Evolutionary conservation across 176 grass and related monocot species (phyloP).

Genomic region (Aegilops tauschii): DNA sequence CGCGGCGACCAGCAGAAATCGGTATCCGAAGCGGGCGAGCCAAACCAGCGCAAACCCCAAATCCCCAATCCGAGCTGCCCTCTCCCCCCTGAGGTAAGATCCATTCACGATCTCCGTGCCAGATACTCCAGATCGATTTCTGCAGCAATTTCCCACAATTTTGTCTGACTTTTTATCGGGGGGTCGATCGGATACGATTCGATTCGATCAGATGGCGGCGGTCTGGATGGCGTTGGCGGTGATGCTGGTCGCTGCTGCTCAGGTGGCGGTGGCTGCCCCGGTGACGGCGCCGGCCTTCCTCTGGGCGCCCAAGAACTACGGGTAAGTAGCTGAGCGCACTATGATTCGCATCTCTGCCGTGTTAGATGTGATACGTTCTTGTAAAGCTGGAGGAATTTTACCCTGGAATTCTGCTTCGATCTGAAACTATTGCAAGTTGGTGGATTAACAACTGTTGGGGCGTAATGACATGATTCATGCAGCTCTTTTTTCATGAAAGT

Average conservation of each 20-base stretch:
- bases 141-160: not conserved
- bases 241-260: slow-evolving; percentile 22
- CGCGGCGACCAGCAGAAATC: not conserved
- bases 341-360: not conserved
- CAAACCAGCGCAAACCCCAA: not conserved
- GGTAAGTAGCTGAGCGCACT: slow-evolving; percentile 26
- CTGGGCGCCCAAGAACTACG: slow-evolving; percentile 66
- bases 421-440: not conserved
- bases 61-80: slow-evolving; percentile 7
- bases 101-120: not conserved
- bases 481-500: not conserved
- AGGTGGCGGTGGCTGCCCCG: not conserved
- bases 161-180: not conserved
- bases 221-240: slow-evolving; percentile 22
- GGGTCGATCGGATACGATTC: not conserved
- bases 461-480: not conserved
- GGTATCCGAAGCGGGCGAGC: not conserved
- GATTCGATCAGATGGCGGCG: slow-evolving; percentile 38
- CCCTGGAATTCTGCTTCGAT: not conserved
- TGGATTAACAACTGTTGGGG: not conserved
- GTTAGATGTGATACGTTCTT: slow-evolving; percentile 1
- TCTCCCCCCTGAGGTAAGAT: slow-evolving; percentile 17
- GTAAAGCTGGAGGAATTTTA: not conserved
- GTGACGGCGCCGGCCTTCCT: slow-evolving; percentile 62
- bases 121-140: not conserved